A percentile compares a stretch with the other conserved stretches of the same genome.
Evolutionary conservation across 2,329 filamentous ascomycete genomes (phyloP).

Genomic region (Aspergillus sp.): DNA sequence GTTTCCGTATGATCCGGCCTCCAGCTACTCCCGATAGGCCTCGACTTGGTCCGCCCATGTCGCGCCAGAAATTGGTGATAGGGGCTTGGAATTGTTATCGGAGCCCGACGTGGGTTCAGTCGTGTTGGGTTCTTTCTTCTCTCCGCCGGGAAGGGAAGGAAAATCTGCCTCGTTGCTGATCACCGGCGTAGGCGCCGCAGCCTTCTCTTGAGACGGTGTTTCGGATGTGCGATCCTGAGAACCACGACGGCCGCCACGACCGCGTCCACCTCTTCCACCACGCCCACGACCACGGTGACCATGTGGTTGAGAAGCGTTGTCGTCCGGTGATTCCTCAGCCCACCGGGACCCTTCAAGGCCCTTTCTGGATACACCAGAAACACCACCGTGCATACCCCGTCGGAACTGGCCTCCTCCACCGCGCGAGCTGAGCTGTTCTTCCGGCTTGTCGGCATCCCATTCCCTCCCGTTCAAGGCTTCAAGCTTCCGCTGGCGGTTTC

Average conservation of each 20-base stretch:
- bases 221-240: conserved; percentile 23
- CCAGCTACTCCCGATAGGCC: conserved; percentile 13
- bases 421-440: conserved; percentile 52
- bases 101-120: conserved; percentile 11
- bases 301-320: conserved; percentile 4
- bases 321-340: conserved; percentile 8
- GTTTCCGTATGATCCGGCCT: not conserved
- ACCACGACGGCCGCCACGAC: conserved; percentile 27
- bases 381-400: conserved; percentile 54
- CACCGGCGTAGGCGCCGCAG: conserved; percentile 19
- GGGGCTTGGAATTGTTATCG: conserved; percentile 24
- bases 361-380: conserved; percentile 38
- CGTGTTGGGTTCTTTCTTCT: conserved; percentile 19
- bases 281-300: conserved; percentile 30
- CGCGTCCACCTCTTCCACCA: conserved; percentile 28
- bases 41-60: conserved; percentile 37
- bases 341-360: conserved; percentile 28
- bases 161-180: conserved; percentile 36
- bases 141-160: conserved; percentile 33
- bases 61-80: conserved; percentile 31
- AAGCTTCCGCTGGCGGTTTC: conserved; percentile 59
- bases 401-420: conserved; percentile 45
- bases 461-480: conserved; percentile 59
- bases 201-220: conserved; percentile 13
- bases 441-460: conserved; percentile 62